phyloP scores from a whole-genome alignment of 805 yeast genomes.

The Sugiyamaella qingdaonensis region DNA sequence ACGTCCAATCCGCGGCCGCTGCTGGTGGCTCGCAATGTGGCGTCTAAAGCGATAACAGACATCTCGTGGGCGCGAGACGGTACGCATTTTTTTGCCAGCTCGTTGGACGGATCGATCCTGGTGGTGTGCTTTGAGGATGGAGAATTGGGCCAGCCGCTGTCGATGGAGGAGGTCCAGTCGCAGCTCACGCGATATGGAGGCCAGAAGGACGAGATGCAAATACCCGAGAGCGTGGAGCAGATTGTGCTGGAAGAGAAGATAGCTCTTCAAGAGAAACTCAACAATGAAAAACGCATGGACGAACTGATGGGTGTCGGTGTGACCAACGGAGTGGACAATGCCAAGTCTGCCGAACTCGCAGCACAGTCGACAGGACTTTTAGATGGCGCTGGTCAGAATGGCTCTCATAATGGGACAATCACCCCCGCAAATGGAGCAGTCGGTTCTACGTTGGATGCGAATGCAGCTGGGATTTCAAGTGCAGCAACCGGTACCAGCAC shows the following conservation, averaged over 20 bases:
- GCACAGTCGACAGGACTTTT: not conserved
- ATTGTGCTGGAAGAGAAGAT: conserved; percentile 66
- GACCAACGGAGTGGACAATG: too few species aligned
- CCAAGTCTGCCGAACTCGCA: too few species aligned
- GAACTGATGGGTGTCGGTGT: conserved; percentile 36
- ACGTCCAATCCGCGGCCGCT: conserved; percentile 73
- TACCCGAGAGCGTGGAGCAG: conserved; percentile 85
- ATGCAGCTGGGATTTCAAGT: too few species aligned
- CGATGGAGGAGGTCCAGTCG: conserved; percentile 61
- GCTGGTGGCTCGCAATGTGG: conserved; percentile 71
- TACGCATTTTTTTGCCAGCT: conserved; percentile 61
- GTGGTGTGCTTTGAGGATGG: conserved; percentile 56
- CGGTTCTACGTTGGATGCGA: too few species aligned
- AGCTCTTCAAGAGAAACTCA: conserved; percentile 32
- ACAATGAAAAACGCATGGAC: conserved; percentile 39
- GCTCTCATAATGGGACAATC: too few species aligned
- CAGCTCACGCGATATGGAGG: conserved; percentile 83
- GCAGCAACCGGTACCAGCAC: too few species aligned
- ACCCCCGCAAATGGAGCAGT: too few species aligned
- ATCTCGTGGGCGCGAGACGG: conserved; percentile 88
- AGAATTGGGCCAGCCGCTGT: conserved; percentile 45
- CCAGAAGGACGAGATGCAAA: conserved; percentile 74
- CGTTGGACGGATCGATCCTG: conserved; percentile 80
- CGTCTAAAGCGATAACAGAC: conserved; percentile 78
- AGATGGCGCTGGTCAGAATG: not conserved